A percentile compares a stretch with the other conserved stretches of the same genome.
Conservation (phyloP, 1,284 basidiomycete species). For the Trichosporon coremiiforme region DNA sequence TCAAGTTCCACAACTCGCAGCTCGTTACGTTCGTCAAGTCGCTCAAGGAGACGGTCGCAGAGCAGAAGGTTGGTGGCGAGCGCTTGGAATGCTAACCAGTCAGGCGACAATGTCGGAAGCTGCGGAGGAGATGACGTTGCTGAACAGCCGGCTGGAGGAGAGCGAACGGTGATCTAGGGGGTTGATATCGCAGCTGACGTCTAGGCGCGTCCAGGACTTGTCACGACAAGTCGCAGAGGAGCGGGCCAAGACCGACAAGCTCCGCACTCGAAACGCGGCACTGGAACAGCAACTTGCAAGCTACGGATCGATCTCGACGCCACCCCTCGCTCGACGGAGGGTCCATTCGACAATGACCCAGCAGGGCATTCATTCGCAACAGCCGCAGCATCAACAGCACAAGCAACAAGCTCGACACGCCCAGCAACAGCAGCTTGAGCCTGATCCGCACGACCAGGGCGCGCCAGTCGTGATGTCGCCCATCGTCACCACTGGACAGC, state of each 20-base stretch:
- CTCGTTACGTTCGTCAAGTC: slow-evolving; percentile 12
- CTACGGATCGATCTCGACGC: background rate
- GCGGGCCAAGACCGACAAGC: background rate
- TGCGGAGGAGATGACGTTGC: background rate
- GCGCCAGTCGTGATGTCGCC: background rate
- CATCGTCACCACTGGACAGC: background rate
- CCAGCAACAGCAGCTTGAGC: background rate
- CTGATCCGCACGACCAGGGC: background rate
- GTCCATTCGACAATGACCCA: background rate
- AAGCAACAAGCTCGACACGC: background rate
- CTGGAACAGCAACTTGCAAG: background rate
- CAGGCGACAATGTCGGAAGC: background rate
- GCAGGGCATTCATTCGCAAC: background rate
- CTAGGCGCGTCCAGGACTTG: slow-evolving; percentile 18
- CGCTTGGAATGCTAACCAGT: background rate
- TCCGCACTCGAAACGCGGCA: background rate
- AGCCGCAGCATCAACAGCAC: background rate
- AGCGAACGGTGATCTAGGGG: background rate
- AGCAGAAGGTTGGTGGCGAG: slow-evolving; percentile 21
- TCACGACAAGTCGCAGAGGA: slow-evolving; percentile 16
- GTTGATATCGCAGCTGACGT: background rate
- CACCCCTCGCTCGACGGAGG: background rate
- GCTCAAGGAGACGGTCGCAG: slow-evolving; percentile 8
- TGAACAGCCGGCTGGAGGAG: background rate
- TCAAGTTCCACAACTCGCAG: slow-evolving; percentile 29